Percentiles rank a stretch among this genome's conserved stretches.
These are phyloP conservation scores for Zasmidium citrigriseum DNA, from an alignment of 2,329 filamentous ascomycete genomes.

Conservation along the genomic window DNA sequence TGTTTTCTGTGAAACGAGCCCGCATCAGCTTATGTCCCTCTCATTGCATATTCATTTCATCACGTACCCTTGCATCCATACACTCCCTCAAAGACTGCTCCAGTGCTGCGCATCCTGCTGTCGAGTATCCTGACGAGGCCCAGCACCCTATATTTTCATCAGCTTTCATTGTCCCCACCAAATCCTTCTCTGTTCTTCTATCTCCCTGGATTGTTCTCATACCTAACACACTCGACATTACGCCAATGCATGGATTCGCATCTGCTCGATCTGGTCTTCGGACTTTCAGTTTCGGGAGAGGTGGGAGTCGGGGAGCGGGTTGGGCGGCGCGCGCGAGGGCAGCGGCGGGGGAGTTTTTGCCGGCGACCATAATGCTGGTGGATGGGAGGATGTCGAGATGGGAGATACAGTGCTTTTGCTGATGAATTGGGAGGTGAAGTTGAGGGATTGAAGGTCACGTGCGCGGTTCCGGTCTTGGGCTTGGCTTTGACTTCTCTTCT, in stretches of 20 bases:
- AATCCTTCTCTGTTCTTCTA: not conserved
- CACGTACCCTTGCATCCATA: slow-evolving; percentile 77
- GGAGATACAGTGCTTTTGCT: too few species aligned
- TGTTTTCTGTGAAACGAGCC: slow-evolving; percentile 51
- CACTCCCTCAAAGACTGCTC: slow-evolving; percentile 64
- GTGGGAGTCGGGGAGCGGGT: slow-evolving; percentile 46
- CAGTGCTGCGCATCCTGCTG: slow-evolving; percentile 60
- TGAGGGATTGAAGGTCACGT: not conserved
- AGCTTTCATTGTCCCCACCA: not conserved
- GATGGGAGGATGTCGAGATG: not conserved
- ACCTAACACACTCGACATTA: slow-evolving; percentile 70
- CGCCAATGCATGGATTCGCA: slow-evolving; percentile 63
- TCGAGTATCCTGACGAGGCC: slow-evolving; percentile 73
- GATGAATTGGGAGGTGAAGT: not conserved
- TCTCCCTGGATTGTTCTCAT: slow-evolving; percentile 26
- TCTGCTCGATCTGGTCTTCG: slow-evolving; percentile 64
- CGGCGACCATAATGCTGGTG: slow-evolving; percentile 2
- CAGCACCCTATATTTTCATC: slow-evolving; percentile 65
- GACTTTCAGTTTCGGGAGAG: slow-evolving; percentile 64
- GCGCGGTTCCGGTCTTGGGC: too few species aligned
- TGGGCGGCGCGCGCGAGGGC: slow-evolving; percentile 1
- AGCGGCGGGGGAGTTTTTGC: not conserved
- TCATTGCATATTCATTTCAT: not conserved
- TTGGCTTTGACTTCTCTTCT: too few species aligned
- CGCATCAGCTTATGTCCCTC: not conserved